Conservation (phyloP, 2,329 filamentous ascomycete species). For the Coniochaeta hoffmannii region DNA sequence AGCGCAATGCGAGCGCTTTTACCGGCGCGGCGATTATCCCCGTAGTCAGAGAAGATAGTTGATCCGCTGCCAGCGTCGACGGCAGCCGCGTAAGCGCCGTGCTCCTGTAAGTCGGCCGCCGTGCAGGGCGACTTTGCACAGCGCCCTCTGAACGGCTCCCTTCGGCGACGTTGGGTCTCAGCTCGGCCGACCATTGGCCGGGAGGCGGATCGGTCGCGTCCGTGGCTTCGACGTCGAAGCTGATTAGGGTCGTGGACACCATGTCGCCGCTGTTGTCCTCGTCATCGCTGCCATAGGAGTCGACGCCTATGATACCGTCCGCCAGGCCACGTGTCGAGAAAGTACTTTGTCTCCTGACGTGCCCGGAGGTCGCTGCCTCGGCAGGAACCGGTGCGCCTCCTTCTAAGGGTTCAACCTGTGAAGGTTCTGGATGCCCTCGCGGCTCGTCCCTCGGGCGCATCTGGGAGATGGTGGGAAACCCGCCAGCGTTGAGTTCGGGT, state of each 20-base stretch:
- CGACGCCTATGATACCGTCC: slow-evolving; percentile 22
- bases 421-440: not conserved
- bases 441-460: not conserved
- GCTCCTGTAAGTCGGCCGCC: slow-evolving; percentile 19
- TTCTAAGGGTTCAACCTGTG: not conserved
- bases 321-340: slow-evolving; percentile 31
- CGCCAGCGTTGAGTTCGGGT: slow-evolving; percentile 5
- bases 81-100: slow-evolving; percentile 45
- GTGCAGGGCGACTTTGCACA: slow-evolving; percentile 1
- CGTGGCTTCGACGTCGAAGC: slow-evolving; percentile 53
- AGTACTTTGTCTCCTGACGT: slow-evolving; percentile 35
- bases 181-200: slow-evolving; percentile 51
- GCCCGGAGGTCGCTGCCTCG: slow-evolving; percentile 22
- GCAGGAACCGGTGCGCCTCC: slow-evolving; percentile 19
- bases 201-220: slow-evolving; percentile 43
- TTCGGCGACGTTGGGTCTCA: slow-evolving; percentile 37
- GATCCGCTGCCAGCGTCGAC: slow-evolving; percentile 36
- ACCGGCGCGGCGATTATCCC: slow-evolving; percentile 37
- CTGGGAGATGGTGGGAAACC: not conserved
- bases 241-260: slow-evolving; percentile 49
- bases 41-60: slow-evolving; percentile 35
- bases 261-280: slow-evolving; percentile 38
- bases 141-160: not conserved
- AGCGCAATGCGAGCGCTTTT: slow-evolving; percentile 37
- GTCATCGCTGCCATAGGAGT: slow-evolving; percentile 45